Percentiles rank a stretch among this genome's conserved stretches.
Evolutionary conservation across 2,329 filamentous ascomycete genomes (phyloP).

Genomic region (Xylaria sp.): DNA sequence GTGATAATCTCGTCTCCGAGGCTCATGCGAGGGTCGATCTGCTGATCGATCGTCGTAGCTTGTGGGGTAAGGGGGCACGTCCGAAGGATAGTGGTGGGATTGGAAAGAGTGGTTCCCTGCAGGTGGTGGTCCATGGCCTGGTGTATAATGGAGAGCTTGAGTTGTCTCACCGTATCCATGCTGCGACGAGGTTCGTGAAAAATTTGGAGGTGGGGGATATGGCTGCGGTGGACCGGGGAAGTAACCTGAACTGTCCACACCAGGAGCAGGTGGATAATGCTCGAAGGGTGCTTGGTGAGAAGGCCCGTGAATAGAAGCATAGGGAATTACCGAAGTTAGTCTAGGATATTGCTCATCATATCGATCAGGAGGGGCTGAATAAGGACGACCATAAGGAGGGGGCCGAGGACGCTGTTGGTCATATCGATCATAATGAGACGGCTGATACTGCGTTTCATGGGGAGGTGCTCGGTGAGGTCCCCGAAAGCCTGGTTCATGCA

Average conservation of each 20-base stretch:
- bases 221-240: constrained; percentile 15
- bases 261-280: constrained; percentile 23
- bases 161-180: constrained; percentile 20
- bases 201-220: constrained; percentile 18
- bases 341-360: constrained; percentile 18
- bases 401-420: constrained; percentile 17
- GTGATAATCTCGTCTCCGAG: constrained; percentile 12
- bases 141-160: constrained; percentile 25
- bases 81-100: constrained; percentile 26
- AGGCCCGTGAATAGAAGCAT: constrained; percentile 3
- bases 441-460: constrained; percentile 8
- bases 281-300: constrained; percentile 19
- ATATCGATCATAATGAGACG: constrained; percentile 18
- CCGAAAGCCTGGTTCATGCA: constrained; percentile 20
- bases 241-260: constrained; percentile 21
- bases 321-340: constrained; percentile 1
- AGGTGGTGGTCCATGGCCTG: constrained; percentile 30
- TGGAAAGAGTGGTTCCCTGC: constrained; percentile 14
- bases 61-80: constrained; percentile 17
- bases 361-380: constrained; percentile 17
- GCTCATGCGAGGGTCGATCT: constrained; percentile 12
- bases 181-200: constrained; percentile 6
- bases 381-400: constrained; percentile 19
- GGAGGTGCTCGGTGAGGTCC: constrained; percentile 2
- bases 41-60: constrained; percentile 15